Evolutionary conservation across 225 moss, liverwort and hornwort genomes (phyloP), one percentile per base, ranked within the genome.

Genomic region (Sphagnum tenellum): DNA sequence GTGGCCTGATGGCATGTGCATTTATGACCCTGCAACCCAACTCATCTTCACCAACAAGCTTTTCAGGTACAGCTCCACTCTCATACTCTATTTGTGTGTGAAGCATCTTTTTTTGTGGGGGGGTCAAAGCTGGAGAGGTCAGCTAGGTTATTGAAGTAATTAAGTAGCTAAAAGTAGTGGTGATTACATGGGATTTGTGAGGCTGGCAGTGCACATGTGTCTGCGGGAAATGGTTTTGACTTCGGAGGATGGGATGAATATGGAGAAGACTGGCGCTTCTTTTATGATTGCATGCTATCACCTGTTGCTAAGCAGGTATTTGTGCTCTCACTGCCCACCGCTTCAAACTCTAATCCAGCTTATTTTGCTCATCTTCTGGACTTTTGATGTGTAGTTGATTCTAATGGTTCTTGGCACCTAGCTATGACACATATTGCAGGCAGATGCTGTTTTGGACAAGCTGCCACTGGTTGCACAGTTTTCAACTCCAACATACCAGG

Each of bases 281-380:
- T 82, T 72, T 95, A 71, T 61, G 94, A 95, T 8, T 95, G 94
- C 72, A 95, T 89, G 94, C 83, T 95, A 47, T 80, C 84, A 49
- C 82, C 91, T 69, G 88, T 88, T 65, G 86, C 89, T 46, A 72
- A 74, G 67, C 91, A 95, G 88, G 94, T 89, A 61, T 13, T 29
- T 29, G 29, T 29, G 12, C 11, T 12, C 50, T 47, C 46, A 44
- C 8, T 12, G 50, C 49, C 7, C 45, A 7, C 52, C 5, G 47
- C 4, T 12, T n/a, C 11, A 48, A 29, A n/a, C 4, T 7, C 44
- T 4, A 2, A 50, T 47, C 5, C 5, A 65, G 45, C 9, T 49
- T 3, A 9, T 50, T 3, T 49, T 65, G 7, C 49, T 8, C 7
- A 14, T 29, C 29, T 29, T 29, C 29, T 29, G 29, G 1, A 29